Base-by-base conservation (phyloP, 495 filamentous ascomycete genomes). In the Talaromyces trachyspermus region DNA sequence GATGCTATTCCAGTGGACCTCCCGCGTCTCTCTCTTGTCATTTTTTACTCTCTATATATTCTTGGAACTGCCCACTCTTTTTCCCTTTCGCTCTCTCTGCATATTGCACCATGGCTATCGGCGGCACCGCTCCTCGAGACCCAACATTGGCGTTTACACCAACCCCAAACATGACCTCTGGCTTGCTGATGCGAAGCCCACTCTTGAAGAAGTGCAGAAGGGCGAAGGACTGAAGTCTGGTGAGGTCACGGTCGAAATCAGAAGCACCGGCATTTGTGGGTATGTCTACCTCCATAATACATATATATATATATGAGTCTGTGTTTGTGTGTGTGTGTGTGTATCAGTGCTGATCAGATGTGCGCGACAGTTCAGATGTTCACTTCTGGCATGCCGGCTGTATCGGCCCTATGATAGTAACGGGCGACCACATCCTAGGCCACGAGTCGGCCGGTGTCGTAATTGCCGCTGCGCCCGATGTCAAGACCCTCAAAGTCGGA, bases 311-410 rank as follows among this genome's bases (percentile, higher is more conserved):
- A 43, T 43, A 3, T 43, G 24, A 35, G 40, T 44, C 11, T 49
- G 32, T 27, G 40, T 36, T 49, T 38, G 20, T 10, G 18, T 25
- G 15, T 24, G 17, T 45, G 11, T 45, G 23, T 26, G 27, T 26
- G 2, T 26, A 14, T 30, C 5, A 36, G 11, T 42, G 15, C 15
- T 47, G 33, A 38, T 24, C 29, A 23, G 14, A 25, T 32, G 2
- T 9, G 33, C 19, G 33, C 33, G 33, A 7, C 57, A 94, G 88
- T 38, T 94, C 88, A 45, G 89, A 95, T 65, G 81, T 96, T 23
- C 89, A 95, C 69, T 96, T 96, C 76, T 95, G 89, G 89, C 88
- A 90, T 61, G 84, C 83, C 26, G 89, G 89, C 51, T 86, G 84
- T 66, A 95, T 96, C 58, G 89, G 89, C 11, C 89, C 89, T 45